Evolutionary conservation across 2,329 filamentous ascomycete species (phyloP), one percentile per base, ranked within the genome.

Genomic region (Neonectria punicea): DNA sequence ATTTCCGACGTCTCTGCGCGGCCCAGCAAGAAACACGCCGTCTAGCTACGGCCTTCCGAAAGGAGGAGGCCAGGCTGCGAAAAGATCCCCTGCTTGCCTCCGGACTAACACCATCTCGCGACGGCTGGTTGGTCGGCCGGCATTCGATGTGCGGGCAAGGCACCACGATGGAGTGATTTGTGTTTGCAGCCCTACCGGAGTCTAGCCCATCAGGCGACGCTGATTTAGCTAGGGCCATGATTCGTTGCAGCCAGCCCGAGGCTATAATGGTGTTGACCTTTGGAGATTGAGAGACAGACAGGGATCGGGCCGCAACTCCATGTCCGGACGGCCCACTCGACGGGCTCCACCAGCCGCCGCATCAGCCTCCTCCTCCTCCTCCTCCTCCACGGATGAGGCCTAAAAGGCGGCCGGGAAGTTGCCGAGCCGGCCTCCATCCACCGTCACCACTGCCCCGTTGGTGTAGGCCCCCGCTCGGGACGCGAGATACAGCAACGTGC

Each of bases 381-480:
- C 32, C 53, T 20, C 41, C 14, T 43, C 18, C 28, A 41, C 36
- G 39, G n/a, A 16, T 14, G 43, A 57, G 36, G 53, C 39, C 61
- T 64, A 89, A 72, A 86, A 89, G 3, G 84, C 83, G 14, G 84
- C 83, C 30, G 88, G 87, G 67, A 89, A 81, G 16, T 80, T 84
- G 30, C 81, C 81, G 53, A 92, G 73, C 62, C 89, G 82, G 1
- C 89, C 90, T 53, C 90, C 90, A 74, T 92, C 90, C 0, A 87
- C 81, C 8, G 91, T 78, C 51, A 91, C 78, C 16, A 89, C 83
- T 64, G 85, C 85, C 2, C 90, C 90, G 75, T 92, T 92, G 70
- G 87, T 81, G 75, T 90, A 92, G 4, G 86, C 87, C 1, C 90
- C 90, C 3, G 89, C 89, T 66, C 85, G 80, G 53, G 87, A 88